Conservation (phyloP, 1,139 yeast species). For the Kurtzmaniella quercitrusa region DNA sequence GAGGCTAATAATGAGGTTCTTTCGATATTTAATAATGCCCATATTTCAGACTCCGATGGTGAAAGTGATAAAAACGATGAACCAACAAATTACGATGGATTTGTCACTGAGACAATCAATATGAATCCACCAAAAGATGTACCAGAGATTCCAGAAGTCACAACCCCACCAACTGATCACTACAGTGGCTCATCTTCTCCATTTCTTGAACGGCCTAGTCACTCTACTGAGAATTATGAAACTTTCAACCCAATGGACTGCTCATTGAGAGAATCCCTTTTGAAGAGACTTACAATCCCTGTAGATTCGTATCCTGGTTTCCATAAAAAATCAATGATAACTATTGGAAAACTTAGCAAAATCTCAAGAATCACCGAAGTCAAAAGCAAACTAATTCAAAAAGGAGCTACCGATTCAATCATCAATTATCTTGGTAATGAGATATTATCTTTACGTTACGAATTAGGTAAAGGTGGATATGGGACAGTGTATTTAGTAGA, state of each 20-base stretch:
- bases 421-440: constrained; percentile 50
- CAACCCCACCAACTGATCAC: constrained; percentile 32
- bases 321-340: constrained; percentile 13
- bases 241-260: constrained; percentile 29
- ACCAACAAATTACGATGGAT: constrained; percentile 42
- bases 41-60: constrained; percentile 24
- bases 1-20: constrained; percentile 74
- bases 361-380: constrained; percentile 33
- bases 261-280: constrained; percentile 17
- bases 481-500: constrained; percentile 78
- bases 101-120: constrained; percentile 49
- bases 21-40: constrained; percentile 70
- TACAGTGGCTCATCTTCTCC: constrained; percentile 32
- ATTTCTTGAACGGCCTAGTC: constrained; percentile 37
- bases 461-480: constrained; percentile 77
- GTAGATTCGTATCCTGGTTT: constrained; percentile 27
- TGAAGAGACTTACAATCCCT: constrained; percentile 23
- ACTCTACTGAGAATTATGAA: neutral
- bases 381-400: constrained; percentile 26
- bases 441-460: constrained; percentile 51
- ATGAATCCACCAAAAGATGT: constrained; percentile 6
- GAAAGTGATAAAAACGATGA: constrained; percentile 25
- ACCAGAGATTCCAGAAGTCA: constrained; percentile 6
- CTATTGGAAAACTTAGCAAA: constrained; percentile 26
- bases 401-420: constrained; percentile 39